Evolutionary conservation across 768 basidiomycete species (phyloP), one percentile per base, ranked within the genome.

Genomic region (Phlebiopsis flavidoalba): DNA sequence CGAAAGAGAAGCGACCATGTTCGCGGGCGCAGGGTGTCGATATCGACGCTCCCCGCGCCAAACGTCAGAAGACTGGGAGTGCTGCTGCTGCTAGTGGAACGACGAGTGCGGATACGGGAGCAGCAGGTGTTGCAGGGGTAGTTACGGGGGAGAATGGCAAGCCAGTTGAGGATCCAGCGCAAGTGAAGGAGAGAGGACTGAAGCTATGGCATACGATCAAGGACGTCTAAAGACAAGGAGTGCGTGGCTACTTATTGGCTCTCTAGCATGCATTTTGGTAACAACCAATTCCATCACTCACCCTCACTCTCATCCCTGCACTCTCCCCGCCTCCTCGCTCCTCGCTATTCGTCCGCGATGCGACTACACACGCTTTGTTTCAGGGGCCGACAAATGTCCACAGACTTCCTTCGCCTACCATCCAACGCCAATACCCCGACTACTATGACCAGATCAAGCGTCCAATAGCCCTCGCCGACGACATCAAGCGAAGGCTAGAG

Each of bases 161-260:
- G 53, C 62, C 61, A 54, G 57, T 57, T 5, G 71, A 69, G 52
- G 69, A 71, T 50, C 57, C 61, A 15, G 75, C 75, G 60, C 66
- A 61, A 54, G 80, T 88, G 70, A 86, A 80, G 70, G 85, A 85
- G 74, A 81, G 84, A 70, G 90, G 86, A 49, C 71, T 86, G 74
- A 81, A 79, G 74, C 73, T 91, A 76, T 92, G 88, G 87, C 83
- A 87, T 70, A 83, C 82, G 43, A 80, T 93, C 72, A 89, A 84
- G 81, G 88, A 90, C 73, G 91, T n/a, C 89, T 70, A 84, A 85
- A 71, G 88, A 86, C 79, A 89, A 90, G 82, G 89, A 92, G 91
- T 93, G 81, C 80, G 90, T 89, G 76, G 76, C 78, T 74, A 70
- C 70, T 74, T 72, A 70, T 76, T 66, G 74, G 76, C 76, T 74